Evolutionary conservation across 345 rosid species (phyloP).

Genomic region (Murraya koenigii): DNA sequence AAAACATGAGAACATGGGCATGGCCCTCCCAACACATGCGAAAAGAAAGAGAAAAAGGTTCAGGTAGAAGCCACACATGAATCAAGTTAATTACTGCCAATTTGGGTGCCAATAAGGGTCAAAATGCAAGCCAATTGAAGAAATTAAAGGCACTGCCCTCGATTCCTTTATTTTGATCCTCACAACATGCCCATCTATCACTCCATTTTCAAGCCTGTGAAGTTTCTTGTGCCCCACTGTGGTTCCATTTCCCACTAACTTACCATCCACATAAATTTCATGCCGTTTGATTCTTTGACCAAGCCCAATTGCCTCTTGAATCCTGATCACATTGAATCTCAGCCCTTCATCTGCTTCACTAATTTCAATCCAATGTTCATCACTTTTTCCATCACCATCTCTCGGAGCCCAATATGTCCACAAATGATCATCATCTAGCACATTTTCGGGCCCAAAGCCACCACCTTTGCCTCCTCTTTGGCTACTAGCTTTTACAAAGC

Average conservation of each 20-base stretch:
- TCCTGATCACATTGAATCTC: slow-evolving; percentile 57
- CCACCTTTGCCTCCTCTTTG: slow-evolving; percentile 48
- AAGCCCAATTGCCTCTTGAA: slow-evolving; percentile 72
- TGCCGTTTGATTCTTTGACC: slow-evolving; percentile 63
- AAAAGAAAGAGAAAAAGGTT: too few relatives aligned
- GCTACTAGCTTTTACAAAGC: slow-evolving; percentile 46
- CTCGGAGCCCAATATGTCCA: slow-evolving; percentile 73
- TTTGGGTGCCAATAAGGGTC: slow-evolving; percentile 53
- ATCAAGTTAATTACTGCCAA: background rate
- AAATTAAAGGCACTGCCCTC: slow-evolving; percentile 51
- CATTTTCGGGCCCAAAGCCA: slow-evolving; percentile 59
- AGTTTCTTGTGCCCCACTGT: slow-evolving; percentile 69
- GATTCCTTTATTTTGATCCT: slow-evolving; percentile 44
- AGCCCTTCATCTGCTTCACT: slow-evolving; percentile 22
- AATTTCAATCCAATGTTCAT: slow-evolving; percentile 50
- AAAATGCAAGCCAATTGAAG: slow-evolving; percentile 64
- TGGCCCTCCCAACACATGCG: background rate
- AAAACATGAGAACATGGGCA: background rate
- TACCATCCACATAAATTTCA: slow-evolving; percentile 53
- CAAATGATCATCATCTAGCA: slow-evolving; percentile 51
- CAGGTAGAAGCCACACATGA: background rate
- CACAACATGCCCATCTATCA: slow-evolving; percentile 33
- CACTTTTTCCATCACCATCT: slow-evolving; percentile 8
- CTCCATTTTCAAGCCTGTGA: slow-evolving; percentile 41
- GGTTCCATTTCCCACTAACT: slow-evolving; percentile 43